Evolutionary conservation across 2,329 filamentous ascomycete species (phyloP), one percentile per base, ranked within the genome.

Genomic region (Curvularia spicifera): DNA sequence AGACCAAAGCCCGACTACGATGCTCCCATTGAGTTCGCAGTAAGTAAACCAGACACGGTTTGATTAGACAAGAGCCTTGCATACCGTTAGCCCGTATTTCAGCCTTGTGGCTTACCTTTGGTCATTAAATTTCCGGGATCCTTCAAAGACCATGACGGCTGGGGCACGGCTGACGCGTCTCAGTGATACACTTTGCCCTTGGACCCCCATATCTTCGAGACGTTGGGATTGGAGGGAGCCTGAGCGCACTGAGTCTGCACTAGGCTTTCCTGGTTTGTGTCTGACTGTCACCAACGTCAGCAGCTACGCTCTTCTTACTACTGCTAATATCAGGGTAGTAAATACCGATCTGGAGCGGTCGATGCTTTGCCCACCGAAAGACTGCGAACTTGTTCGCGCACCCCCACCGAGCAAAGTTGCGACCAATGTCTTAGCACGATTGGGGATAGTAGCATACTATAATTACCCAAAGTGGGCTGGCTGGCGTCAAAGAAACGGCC

Each of bases 121-220:
- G 61, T 83, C 83, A 0, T 82, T 63, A 75, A 86, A 2, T 81
- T 85, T 9, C 15, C 35, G 82, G 84, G 8, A 81, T 73, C 35
- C 83, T 84, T 0, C 79, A 84, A 46, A 35, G 33, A 35, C 33
- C 4, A 4, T 4, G 80, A 87, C 33, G 72, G 84, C 78, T 12
- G 84, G 84, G 84, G 84, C 0, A 81, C 79, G 1, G 66, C 29
- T 86, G 54, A 86, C 87, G 83, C 77, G 82, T 8, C 86, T 86
- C 70, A 81, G 84, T 4, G 84, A 87, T 62, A 77, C 78, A 26
- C 76, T 87, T 31, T 12, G 29, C 1, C n/a, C 13, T 28, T 20
- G 24, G 12, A 15, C 2, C 4, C 4, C 6, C 15, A 44, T 44
- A 24, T 44, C 42, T 44, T 15, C 42, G 26, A 29, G 82, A 84